Percentiles rank a stretch among this genome's conserved stretches.
Conservation (phyloP, 2,329 filamentous ascomycete species). For the Dactylellina parvicollis region DNA sequence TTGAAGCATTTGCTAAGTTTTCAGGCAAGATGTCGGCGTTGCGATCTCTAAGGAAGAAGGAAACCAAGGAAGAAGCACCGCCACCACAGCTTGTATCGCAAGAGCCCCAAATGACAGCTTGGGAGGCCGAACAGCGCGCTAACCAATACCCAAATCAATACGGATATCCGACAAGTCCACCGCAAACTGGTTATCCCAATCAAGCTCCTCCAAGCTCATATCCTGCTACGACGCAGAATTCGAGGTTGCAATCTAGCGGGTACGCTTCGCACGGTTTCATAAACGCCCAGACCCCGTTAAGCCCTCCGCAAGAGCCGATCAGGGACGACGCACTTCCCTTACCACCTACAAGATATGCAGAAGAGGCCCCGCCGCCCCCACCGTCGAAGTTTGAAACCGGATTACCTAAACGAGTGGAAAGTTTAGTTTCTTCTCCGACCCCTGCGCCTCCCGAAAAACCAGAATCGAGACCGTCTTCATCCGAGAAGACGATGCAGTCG, state of each 20-base stretch:
- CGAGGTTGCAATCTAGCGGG: conserved; percentile 28
- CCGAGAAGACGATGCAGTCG: neutral
- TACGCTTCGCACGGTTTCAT: conserved; percentile 9
- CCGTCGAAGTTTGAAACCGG: conserved; percentile 25
- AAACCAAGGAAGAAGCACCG: conserved; percentile 29
- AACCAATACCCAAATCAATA: conserved; percentile 7
- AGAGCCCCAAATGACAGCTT: conserved; percentile 42
- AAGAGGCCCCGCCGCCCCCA: conserved; percentile 31
- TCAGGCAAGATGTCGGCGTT: conserved; percentile 47
- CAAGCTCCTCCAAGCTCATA: conserved; percentile 14
- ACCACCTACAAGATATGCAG: conserved; percentile 9
- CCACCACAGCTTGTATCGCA: conserved; percentile 5
- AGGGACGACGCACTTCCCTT: conserved; percentile 32
- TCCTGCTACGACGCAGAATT: conserved; percentile 13
- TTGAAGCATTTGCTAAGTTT: conserved; percentile 50
- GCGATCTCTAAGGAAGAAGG: conserved; percentile 29
- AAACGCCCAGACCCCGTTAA: conserved; percentile 34
- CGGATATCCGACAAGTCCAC: conserved; percentile 24
- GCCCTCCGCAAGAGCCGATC: conserved; percentile 21
- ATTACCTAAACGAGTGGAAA: conserved; percentile 28
- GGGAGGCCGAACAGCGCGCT: conserved; percentile 47
- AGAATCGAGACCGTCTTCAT: neutral
- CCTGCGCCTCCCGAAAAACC: conserved; percentile 5
- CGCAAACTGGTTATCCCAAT: conserved; percentile 19
- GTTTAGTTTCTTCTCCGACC: neutral